phyloP scores from a whole-genome alignment of 2,329 filamentous ascomycete genomes.

The Hortaea sp. region DNA sequence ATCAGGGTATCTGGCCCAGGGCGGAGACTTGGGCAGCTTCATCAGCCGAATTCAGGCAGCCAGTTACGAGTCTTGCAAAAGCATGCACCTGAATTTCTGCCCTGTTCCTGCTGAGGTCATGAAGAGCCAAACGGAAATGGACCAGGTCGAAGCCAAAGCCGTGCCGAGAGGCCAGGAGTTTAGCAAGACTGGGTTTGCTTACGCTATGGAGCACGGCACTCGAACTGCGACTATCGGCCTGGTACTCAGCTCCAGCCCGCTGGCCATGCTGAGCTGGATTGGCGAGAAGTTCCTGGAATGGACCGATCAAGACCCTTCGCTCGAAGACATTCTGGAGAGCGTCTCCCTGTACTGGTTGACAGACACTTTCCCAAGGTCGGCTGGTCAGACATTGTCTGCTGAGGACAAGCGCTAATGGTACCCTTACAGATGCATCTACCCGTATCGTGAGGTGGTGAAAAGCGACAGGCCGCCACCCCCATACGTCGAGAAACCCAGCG shows the following conservation, averaged over 20 bases:
- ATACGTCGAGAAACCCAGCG: constrained; percentile 32
- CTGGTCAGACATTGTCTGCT: neutral
- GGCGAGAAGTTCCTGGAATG: constrained; percentile 49
- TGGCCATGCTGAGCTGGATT: constrained; percentile 47
- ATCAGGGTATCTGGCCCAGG: constrained; percentile 42
- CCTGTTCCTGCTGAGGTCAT: constrained; percentile 11
- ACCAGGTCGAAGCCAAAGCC: constrained; percentile 29
- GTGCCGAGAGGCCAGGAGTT: constrained; percentile 32
- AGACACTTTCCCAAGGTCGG: constrained; percentile 19
- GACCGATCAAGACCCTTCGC: constrained; percentile 35
- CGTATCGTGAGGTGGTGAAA: constrained; percentile 30
- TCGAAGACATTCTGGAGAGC: constrained; percentile 37
- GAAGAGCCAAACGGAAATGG: constrained; percentile 12
- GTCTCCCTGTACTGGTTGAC: constrained; percentile 49
- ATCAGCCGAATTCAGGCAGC: constrained; percentile 29
- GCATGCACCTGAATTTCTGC: constrained; percentile 17
- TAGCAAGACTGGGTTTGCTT: constrained; percentile 35
- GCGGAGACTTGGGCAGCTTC: constrained; percentile 43
- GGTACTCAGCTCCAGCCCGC: constrained; percentile 42
- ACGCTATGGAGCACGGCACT: constrained; percentile 44
- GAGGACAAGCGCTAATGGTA: neutral
- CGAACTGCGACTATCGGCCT: constrained; percentile 48
- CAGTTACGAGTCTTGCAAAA: constrained; percentile 10
- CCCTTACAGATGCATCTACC: constrained; percentile 34
- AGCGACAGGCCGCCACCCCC: constrained; percentile 3